Conservation (phyloP, 257 asterid species). For the Cinchona pubescens region DNA sequence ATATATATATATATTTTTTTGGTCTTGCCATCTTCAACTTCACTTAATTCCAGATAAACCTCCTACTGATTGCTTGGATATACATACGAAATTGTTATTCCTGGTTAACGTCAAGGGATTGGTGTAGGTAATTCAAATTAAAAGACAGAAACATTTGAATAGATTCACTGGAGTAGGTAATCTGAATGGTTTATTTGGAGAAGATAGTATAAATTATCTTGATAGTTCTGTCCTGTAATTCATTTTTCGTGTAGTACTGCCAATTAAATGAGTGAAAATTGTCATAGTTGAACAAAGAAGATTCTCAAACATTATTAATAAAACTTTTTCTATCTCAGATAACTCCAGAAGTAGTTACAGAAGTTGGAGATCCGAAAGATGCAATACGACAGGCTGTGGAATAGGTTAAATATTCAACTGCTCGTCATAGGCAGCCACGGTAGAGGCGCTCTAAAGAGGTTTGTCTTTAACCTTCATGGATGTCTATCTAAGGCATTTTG, state of each 20-base stretch:
- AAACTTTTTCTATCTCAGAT: slow-evolving; percentile 24
- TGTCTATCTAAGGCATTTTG: not conserved
- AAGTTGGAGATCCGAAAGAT: slow-evolving; percentile 51
- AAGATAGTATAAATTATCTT: not conserved
- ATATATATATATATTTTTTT: too few species aligned
- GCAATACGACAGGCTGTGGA: slow-evolving; percentile 44
- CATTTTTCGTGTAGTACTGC: not conserved
- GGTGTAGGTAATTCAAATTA: not conserved
- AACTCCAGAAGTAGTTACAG: slow-evolving; percentile 35
- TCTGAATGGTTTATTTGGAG: not conserved
- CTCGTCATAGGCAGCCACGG: slow-evolving; percentile 44
- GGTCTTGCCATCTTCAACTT: too few species aligned
- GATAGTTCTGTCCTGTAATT: not conserved
- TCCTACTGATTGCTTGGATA: too few species aligned
- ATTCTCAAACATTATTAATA: not conserved
- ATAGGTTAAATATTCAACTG: slow-evolving; percentile 27
- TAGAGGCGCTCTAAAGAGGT: slow-evolving; percentile 46
- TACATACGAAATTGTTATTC: too few species aligned
- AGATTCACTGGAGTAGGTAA: not conserved
- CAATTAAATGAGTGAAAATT: not conserved
- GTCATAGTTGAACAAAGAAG: not conserved
- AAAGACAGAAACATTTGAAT: not conserved
- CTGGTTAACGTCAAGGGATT: not conserved
- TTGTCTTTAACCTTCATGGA: not conserved
- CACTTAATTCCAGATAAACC: too few species aligned